Conservation (phyloP, 2,329 filamentous ascomycete species). For the Aureobasidium namibiae region DNA sequence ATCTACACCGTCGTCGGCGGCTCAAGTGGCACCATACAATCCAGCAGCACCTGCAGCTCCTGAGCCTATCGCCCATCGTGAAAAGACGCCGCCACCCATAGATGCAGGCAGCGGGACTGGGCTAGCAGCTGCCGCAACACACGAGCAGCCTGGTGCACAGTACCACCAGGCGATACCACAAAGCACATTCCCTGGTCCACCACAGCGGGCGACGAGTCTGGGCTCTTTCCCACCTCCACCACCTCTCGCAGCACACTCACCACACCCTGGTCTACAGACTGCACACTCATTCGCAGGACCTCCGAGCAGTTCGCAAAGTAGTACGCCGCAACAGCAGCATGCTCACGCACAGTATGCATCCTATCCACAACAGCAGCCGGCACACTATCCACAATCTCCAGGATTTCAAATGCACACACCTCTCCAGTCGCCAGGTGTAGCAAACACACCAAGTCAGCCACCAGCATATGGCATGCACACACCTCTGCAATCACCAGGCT, state of each 20-base stretch:
- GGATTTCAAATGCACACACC: constrained; percentile 8
- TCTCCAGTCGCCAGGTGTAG: constrained; percentile 20
- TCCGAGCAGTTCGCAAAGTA: constrained; percentile 17
- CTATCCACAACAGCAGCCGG: constrained; percentile 15
- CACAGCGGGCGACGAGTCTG: constrained; percentile 22
- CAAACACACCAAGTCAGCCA: constrained; percentile 24
- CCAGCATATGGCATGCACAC: constrained; percentile 30
- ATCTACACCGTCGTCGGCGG: constrained; percentile 27
- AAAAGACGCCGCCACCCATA: constrained; percentile 70
- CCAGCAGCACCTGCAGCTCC: constrained; percentile 69
- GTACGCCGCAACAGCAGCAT: constrained; percentile 18
- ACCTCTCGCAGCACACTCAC: constrained; percentile 18
- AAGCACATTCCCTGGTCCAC: constrained; percentile 31
- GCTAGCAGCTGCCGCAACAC: constrained; percentile 29
- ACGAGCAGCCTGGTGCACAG: constrained; percentile 23
- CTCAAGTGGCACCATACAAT: constrained; percentile 65
- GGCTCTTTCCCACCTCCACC: constrained; percentile 27
- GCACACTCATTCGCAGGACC: constrained; percentile 13
- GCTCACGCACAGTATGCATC: constrained; percentile 27
- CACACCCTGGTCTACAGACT: constrained; percentile 13
- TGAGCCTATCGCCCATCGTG: constrained; percentile 61
- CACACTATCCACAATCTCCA: constrained; percentile 15
- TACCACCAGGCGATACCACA: constrained; percentile 9
- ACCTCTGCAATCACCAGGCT: constrained; percentile 24
- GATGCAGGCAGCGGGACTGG: constrained; percentile 50